These are phyloP conservation scores for Tuber melanosporum DNA, from an alignment of 495 filamentous ascomycete genomes.

Conservation along the genomic window DNA sequence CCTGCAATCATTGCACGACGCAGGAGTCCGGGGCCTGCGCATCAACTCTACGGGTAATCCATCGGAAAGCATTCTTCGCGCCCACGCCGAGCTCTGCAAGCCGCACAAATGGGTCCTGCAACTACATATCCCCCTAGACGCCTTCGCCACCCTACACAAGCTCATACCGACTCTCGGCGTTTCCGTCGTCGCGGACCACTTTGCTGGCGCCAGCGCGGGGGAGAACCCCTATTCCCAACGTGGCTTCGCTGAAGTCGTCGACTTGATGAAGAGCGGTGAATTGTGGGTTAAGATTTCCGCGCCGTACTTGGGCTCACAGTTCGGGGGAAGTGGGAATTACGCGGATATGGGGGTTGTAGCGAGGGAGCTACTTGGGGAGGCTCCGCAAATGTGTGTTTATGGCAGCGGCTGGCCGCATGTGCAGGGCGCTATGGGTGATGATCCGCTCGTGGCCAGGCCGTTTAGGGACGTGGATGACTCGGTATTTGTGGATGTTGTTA, in stretches of 20 bases:
- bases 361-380: not conserved
- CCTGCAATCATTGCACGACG: not conserved
- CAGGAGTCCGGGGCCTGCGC: not conserved
- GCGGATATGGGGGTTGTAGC: not conserved
- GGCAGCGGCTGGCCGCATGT: slow-evolving; percentile 1
- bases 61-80: not conserved
- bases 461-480: slow-evolving; percentile 1
- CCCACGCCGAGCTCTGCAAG: not conserved
- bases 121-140: not conserved
- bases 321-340: not conserved
- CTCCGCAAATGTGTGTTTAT: not conserved
- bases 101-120: slow-evolving; percentile 3
- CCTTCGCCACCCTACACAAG: not conserved
- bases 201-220: not conserved
- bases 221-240: not conserved
- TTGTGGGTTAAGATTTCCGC: not conserved
- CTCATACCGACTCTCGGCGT: not conserved
- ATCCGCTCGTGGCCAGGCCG: not conserved
- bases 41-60: not conserved
- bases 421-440: not conserved
- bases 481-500: not conserved
- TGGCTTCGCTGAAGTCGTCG: slow-evolving; percentile 1
- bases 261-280: slow-evolving; percentile 1
- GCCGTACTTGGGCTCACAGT: not conserved
- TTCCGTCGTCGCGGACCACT: slow-evolving; percentile 4